A percentile compares a stretch with the other conserved stretches of the same genome.
Evolutionary conservation across 2,329 filamentous ascomycete species (phyloP).

Genomic region (Ceratocystis cubensis): DNA sequence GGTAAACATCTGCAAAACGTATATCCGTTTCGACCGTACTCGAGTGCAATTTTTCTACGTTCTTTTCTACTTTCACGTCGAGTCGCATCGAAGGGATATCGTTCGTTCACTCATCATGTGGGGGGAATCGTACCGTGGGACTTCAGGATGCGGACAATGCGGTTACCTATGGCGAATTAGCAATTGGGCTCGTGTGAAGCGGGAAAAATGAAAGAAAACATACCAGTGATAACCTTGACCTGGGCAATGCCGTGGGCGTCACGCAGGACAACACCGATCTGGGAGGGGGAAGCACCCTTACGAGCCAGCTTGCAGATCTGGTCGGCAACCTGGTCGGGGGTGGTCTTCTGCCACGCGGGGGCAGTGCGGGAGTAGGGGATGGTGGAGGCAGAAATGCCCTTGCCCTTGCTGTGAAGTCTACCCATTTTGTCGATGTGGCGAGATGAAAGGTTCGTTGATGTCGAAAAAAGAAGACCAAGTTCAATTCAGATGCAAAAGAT

Average conservation of each 20-base stretch:
- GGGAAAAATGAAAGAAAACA: slow-evolving; percentile 28
- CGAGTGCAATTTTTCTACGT: background rate
- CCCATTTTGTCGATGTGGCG: slow-evolving; percentile 57
- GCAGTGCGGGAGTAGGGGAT: slow-evolving; percentile 91
- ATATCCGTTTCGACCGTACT: slow-evolving; percentile 19
- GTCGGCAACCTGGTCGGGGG: slow-evolving; percentile 94
- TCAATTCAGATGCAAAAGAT: slow-evolving; percentile 20
- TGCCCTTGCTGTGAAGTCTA: slow-evolving; percentile 98
- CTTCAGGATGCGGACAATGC: slow-evolving; percentile 99
- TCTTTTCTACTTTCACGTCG: slow-evolving; percentile 4
- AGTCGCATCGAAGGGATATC: slow-evolving; percentile 25
- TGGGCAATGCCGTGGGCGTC: slow-evolving; percentile 97
- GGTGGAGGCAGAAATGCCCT: slow-evolving; percentile 94
- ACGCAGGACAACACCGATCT: slow-evolving; percentile 95
- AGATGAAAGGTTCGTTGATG: slow-evolving; percentile 22
- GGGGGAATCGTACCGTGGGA: slow-evolving; percentile 69
- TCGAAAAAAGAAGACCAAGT: slow-evolving; percentile 20
- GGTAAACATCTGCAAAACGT: slow-evolving; percentile 18
- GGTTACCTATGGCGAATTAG: slow-evolving; percentile 67
- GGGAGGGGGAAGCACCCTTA: slow-evolving; percentile 96
- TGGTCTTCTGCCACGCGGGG: slow-evolving; percentile 97
- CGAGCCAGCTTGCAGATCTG: slow-evolving; percentile 98
- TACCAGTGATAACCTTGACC: slow-evolving; percentile 95
- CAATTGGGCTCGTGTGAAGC: slow-evolving; percentile 21
- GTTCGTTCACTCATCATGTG: slow-evolving; percentile 24